Percentiles rank a stretch among this genome's conserved stretches.
Evolutionary conservation across 2,329 filamentous ascomycete genomes (phyloP).

Genomic region (Aspergillus clavatus): DNA sequence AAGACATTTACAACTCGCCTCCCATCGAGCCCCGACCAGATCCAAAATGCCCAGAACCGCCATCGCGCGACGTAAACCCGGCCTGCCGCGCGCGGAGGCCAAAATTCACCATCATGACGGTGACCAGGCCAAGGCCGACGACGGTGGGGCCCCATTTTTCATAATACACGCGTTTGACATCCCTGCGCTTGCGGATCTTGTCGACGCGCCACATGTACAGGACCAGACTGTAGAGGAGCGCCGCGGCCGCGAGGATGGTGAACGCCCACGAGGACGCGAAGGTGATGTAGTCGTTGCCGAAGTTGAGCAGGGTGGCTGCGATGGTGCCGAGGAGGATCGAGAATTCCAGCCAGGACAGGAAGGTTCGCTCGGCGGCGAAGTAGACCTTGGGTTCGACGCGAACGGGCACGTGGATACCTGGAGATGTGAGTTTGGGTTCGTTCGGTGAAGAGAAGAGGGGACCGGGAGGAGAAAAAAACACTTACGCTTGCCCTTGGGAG

Average conservation of each 20-base stretch:
- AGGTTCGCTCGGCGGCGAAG: constrained; percentile 93
- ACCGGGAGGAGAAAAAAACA: constrained; percentile 4
- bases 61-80: constrained; percentile 23
- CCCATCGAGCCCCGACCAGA: not conserved
- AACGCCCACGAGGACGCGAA: constrained; percentile 72
- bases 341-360: constrained; percentile 95
- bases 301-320: constrained; percentile 77
- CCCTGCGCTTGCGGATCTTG: constrained; percentile 75
- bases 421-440: constrained; percentile 7
- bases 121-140: constrained; percentile 68
- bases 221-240: constrained; percentile 75
- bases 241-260: constrained; percentile 70
- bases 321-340: constrained; percentile 90
- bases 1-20: constrained; percentile 13
- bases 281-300: constrained; percentile 58
- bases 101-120: constrained; percentile 75
- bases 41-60: not conserved
- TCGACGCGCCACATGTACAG: constrained; percentile 85
- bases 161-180: constrained; percentile 73
- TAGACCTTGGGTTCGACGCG: constrained; percentile 97
- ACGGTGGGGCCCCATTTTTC: constrained; percentile 79
- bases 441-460: not conserved
- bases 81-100: constrained; percentile 63
- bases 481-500: constrained; percentile 52
- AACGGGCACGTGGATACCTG: constrained; percentile 90